A percentile compares a stretch with the other conserved stretches of the same genome.
Conservation (phyloP, 2,329 filamentous ascomycete genomes). For the Escovopsis weberi region DNA sequence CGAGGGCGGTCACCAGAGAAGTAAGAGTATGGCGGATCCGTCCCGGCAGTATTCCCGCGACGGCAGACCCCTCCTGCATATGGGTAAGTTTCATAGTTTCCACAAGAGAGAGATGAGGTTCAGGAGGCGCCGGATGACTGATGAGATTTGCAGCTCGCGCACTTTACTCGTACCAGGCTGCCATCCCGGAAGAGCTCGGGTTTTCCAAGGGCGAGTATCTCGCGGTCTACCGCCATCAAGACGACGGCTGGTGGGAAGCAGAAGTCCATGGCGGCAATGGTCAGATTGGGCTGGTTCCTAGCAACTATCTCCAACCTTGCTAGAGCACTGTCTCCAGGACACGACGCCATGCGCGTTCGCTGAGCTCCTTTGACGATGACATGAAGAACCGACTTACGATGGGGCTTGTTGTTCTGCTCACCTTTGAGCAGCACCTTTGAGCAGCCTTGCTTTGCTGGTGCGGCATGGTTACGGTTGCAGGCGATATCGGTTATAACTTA, state of each 20-base stretch:
- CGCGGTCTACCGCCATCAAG: conserved; percentile 77
- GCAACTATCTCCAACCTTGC: conserved; percentile 49
- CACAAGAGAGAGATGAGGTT: too few species aligned
- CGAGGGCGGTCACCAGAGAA: conserved; percentile 44
- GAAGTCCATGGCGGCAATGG: conserved; percentile 62
- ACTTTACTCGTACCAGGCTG: conserved; percentile 85
- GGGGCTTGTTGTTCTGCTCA: too few species aligned
- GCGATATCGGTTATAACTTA: too few species aligned
- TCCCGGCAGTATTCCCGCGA: conserved; percentile 74
- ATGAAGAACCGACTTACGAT: too few species aligned
- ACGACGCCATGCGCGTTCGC: too few species aligned
- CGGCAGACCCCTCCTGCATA: conserved; percentile 78
- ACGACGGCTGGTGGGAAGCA: conserved; percentile 99
- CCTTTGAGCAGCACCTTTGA: too few species aligned
- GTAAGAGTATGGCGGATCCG: conserved; percentile 75
- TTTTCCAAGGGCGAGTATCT: conserved; percentile 89
- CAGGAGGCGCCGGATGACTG: conserved; percentile 4
- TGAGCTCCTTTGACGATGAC: too few species aligned
- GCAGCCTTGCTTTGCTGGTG: too few species aligned
- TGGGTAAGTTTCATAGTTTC: conserved; percentile 52
- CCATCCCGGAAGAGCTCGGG: conserved; percentile 86
- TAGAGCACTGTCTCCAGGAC: conserved; percentile 9
- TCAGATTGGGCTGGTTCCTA: conserved; percentile 47
- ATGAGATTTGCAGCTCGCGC: conserved; percentile 53
- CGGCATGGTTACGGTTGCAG: too few species aligned